Percentiles rank a stretch among this genome's conserved stretches.
Conservation (phyloP, 176 grass and related monocot species). For the Elaeis guineensis region DNA sequence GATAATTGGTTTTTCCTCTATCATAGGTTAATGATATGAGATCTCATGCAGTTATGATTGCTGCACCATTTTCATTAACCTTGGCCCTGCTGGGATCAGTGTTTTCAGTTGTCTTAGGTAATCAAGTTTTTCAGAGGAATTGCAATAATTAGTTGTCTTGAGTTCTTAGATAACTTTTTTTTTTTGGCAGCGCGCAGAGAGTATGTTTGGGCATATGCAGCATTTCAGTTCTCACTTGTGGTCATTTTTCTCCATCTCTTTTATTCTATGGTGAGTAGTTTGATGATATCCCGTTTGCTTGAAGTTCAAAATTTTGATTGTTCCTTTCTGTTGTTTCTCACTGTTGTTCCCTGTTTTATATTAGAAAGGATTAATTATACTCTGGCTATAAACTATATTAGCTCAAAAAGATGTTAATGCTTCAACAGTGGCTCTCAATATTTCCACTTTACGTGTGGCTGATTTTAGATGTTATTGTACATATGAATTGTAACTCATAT, state of each 20-base stretch:
- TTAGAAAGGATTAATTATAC: no score
- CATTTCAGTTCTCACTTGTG: conserved; percentile 17
- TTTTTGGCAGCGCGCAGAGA: conserved; percentile 8
- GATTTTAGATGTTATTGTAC: no score
- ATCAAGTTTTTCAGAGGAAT: neutral
- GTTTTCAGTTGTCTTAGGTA: conserved; percentile 10
- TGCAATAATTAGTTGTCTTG: neutral
- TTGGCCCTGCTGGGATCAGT: conserved; percentile 22
- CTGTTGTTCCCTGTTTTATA: no score
- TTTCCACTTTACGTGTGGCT: no score
- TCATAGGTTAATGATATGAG: conserved; percentile 15
- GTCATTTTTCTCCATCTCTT: conserved; percentile 15
- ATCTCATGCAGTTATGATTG: conserved; percentile 16
- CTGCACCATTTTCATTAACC: conserved; percentile 27
- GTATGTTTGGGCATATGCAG: conserved; percentile 18
- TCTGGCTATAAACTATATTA: no score
- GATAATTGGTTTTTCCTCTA: neutral
- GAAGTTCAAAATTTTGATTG: no score
- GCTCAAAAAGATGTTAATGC: no score
- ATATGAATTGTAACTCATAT: no score
- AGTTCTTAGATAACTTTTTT: neutral
- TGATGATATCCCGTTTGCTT: neutral
- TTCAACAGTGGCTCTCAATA: no score
- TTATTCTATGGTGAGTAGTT: conserved; percentile 16
- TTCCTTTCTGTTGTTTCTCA: no score